Percentiles rank a stretch among this genome's conserved stretches.
These are phyloP conservation scores for Oryza meridionalis DNA, from an alignment of 176 grass and related monocot genomes.

Conservation along the genomic window DNA sequence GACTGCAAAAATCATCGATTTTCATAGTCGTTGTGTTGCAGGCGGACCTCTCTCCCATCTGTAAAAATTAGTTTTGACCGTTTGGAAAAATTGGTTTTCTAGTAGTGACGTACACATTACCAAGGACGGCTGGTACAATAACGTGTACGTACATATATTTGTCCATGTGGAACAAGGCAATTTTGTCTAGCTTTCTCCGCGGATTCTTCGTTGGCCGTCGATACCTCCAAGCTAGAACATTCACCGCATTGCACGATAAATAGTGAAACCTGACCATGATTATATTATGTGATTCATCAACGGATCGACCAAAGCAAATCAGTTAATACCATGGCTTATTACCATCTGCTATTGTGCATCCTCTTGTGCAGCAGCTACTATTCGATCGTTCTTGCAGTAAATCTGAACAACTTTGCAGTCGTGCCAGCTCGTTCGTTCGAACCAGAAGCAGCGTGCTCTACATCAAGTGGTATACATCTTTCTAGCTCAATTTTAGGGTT, in stretches of 20 bases:
- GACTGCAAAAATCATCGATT: too few relatives aligned
- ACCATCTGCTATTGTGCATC: background rate
- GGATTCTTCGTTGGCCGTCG: background rate
- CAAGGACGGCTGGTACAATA: background rate
- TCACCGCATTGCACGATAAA: background rate
- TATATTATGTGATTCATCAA: background rate
- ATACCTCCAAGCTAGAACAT: background rate
- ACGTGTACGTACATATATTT: background rate
- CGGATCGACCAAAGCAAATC: background rate
- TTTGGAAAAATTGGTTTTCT: too few relatives aligned
- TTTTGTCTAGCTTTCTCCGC: background rate
- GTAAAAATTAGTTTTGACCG: too few relatives aligned
- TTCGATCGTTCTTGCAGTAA: background rate
- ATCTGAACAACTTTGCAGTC: background rate
- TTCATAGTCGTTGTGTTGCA: too few relatives aligned
- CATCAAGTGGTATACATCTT: background rate
- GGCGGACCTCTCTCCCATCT: too few relatives aligned
- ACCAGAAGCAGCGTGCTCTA: background rate
- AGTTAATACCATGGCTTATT: background rate
- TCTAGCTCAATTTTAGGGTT: background rate
- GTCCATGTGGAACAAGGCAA: background rate
- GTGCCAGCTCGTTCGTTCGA: background rate
- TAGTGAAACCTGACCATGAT: background rate
- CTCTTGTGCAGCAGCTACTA: slow-evolving; percentile 2
- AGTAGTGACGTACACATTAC: background rate